These are phyloP conservation scores for Verticillium klebahnii DNA, from an alignment of 2,329 filamentous ascomycete genomes.

Conservation along the genomic window DNA sequence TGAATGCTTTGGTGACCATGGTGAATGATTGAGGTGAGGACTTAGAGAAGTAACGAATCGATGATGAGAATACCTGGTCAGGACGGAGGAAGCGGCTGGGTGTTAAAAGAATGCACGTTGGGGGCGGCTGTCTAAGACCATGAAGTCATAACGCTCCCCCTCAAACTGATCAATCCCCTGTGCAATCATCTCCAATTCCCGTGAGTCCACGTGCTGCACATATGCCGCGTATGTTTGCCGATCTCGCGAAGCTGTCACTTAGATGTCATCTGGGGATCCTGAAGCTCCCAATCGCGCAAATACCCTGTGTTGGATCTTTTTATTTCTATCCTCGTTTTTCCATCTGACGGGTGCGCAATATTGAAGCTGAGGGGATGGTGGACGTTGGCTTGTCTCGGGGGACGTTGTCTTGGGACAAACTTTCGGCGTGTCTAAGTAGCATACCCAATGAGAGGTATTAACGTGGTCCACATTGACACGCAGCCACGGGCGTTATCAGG, in stretches of 20 bases:
- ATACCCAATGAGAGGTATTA: not conserved
- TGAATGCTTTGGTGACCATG: not conserved
- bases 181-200: too few relatives aligned
- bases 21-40: not conserved
- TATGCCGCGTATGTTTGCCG: too few relatives aligned
- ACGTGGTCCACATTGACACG: not conserved
- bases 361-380: too few relatives aligned
- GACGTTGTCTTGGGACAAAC: not conserved
- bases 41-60: not conserved
- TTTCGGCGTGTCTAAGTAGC: not conserved
- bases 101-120: not conserved
- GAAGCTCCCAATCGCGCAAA: too few relatives aligned
- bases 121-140: not conserved
- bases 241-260: too few relatives aligned
- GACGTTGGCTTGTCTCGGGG: not conserved
- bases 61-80: not conserved
- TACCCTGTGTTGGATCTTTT: too few relatives aligned
- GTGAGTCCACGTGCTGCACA: too few relatives aligned
- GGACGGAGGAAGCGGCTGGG: too few relatives aligned
- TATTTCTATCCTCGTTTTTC: too few relatives aligned
- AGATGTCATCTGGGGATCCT: too few relatives aligned
- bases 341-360: too few relatives aligned
- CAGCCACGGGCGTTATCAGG: not conserved
- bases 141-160: not conserved
- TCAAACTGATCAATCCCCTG: too few relatives aligned